phyloP scores from a whole-genome alignment of 148 eudicot species.

The Chenopodium formosanum region DNA sequence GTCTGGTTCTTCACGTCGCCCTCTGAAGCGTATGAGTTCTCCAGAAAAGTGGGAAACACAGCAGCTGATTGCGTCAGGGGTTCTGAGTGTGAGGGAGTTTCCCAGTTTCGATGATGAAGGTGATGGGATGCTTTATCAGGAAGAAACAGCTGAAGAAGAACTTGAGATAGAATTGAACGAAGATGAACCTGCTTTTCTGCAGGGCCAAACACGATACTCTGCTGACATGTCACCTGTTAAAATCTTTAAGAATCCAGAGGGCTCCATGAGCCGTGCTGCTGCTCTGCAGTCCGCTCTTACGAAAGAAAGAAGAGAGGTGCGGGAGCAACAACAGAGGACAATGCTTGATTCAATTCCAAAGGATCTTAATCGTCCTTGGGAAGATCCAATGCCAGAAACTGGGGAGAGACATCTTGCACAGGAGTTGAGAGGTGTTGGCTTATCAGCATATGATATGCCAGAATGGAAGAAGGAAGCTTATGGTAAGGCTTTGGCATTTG shows the following conservation, averaged over 20 bases:
- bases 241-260: conserved; percentile 89
- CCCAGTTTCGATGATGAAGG: conserved; percentile 75
- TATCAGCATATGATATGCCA: conserved; percentile 93
- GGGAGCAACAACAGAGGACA: conserved; percentile 81
- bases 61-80: conserved; percentile 87
- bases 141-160: conserved; percentile 85
- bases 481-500: conserved; percentile 84
- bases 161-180: conserved; percentile 90
- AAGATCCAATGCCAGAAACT: conserved; percentile 97
- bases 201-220: conserved; percentile 71
- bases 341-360: conserved; percentile 94
- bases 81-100: conserved; percentile 63
- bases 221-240: conserved; percentile 90
- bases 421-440: conserved; percentile 92
- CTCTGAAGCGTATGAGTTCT: conserved; percentile 84
- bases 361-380: conserved; percentile 98
- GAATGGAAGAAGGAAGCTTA: conserved; percentile 97
- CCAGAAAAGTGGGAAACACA: conserved; percentile 93
- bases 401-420: conserved; percentile 98
- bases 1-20: conserved; percentile 56
- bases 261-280: conserved; percentile 91
- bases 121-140: conserved; percentile 71
- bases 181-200: conserved; percentile 80
- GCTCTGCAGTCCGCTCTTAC: conserved; percentile 79
- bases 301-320: conserved; percentile 89